These are phyloP conservation scores for Lophiostoma macrostomum DNA, from an alignment of 495 filamentous ascomycete species.

Conservation along the genomic window DNA sequence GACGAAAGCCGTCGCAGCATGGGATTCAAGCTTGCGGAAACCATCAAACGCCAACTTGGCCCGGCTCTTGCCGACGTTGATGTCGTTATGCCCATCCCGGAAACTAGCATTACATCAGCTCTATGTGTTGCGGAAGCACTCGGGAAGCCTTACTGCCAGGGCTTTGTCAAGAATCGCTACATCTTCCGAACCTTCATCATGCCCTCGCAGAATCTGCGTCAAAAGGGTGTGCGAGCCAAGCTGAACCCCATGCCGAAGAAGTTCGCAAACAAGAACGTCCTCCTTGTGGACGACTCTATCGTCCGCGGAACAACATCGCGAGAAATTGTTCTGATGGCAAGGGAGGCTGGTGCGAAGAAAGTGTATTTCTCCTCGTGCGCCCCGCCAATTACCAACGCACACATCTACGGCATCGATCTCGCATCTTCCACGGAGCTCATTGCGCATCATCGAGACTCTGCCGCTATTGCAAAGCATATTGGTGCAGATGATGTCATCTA, in stretches of 20 bases:
- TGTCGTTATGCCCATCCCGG: conserved; percentile 84
- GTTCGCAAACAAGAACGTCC: conserved; percentile 79
- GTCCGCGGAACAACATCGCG: conserved; percentile 87
- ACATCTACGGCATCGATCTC: conserved; percentile 88
- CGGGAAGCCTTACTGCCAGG: conserved; percentile 77
- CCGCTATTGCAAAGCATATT: conserved; percentile 73
- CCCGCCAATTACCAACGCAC: conserved; percentile 76
- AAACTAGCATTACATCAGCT: conserved; percentile 82
- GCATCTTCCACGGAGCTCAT: conserved; percentile 80
- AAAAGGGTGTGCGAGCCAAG: conserved; percentile 75
- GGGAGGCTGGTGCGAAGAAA: conserved; percentile 84
- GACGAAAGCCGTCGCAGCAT: conserved; percentile 87
- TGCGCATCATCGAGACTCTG: conserved; percentile 69
- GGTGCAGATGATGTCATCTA: conserved; percentile 91
- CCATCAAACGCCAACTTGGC: conserved; percentile 69
- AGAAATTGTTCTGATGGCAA: conserved; percentile 92
- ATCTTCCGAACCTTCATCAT: conserved; percentile 96
- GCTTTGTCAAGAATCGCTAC: conserved; percentile 93
- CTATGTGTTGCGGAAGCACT: conserved; percentile 73
- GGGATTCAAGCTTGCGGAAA: conserved; percentile 82
- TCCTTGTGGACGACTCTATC: conserved; percentile 90
- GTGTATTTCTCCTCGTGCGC: conserved; percentile 88
- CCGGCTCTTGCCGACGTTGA: conserved; percentile 80
- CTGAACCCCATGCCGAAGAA: conserved; percentile 83
- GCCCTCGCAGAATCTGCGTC: conserved; percentile 78